These are phyloP conservation scores for Ceratobasidium sp. DNA, from an alignment of 1,284 basidiomycete species.

Conservation along the genomic window DNA sequence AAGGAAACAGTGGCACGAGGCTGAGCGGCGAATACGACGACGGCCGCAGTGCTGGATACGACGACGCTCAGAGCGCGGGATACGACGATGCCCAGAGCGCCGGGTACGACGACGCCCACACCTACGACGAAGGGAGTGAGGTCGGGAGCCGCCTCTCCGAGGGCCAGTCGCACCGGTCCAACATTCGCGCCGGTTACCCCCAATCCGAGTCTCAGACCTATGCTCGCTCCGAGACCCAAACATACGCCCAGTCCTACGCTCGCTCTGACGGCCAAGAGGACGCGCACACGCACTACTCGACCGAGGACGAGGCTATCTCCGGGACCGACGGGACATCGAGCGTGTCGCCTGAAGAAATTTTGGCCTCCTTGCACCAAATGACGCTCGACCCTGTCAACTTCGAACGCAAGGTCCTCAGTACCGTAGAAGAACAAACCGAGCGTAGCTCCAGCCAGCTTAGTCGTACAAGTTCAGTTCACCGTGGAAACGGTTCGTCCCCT, in stretches of 20 bases:
- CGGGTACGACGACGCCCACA: conserved; percentile 31
- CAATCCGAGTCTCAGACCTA: conserved; percentile 23
- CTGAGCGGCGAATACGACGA: conserved; percentile 10
- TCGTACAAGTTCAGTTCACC: conserved; percentile 3
- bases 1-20: conserved; percentile 9
- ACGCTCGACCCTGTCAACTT: conserved; percentile 56
- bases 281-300: conserved; percentile 30
- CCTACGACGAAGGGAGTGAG: conserved; percentile 36
- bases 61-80: conserved; percentile 21
- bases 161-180: conserved; percentile 2
- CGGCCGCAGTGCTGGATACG: conserved; percentile 18
- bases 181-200: conserved; percentile 8
- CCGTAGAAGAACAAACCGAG: conserved; percentile 72
- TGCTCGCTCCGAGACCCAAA: conserved; percentile 13
- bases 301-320: conserved; percentile 29
- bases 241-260: background rate
- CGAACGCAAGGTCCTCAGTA: conserved; percentile 66
- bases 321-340: conserved; percentile 19
- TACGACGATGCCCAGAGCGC: conserved; percentile 29
- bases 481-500: background rate
- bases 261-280: conserved; percentile 33
- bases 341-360: conserved; percentile 47
- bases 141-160: conserved; percentile 13
- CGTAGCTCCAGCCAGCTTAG: conserved; percentile 59
- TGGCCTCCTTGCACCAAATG: conserved; percentile 44